Base-by-base conservation (phyloP, 2,329 filamentous ascomycete species). In the Ophiognomonia clavigignenti-juglandacearum region DNA sequence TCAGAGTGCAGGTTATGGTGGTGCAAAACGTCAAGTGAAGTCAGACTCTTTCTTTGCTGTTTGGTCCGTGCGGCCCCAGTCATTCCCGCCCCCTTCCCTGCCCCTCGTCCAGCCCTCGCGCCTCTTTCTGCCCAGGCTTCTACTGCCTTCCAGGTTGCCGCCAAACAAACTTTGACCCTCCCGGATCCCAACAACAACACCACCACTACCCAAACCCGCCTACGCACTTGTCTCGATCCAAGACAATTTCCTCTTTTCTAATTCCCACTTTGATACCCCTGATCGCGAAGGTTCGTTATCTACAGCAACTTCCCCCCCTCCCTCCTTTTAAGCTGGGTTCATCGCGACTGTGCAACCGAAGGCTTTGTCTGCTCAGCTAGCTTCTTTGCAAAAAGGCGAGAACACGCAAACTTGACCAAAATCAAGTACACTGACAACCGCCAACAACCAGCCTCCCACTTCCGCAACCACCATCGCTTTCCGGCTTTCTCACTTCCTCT, bases 381-480 rank as follows among this genome's bases (percentile, higher is more conserved):
- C n/a, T n/a, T n/a, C n/a, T n/a, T n/a, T n/a, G n/a, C n/a, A n/a
- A n/a, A n/a, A n/a, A n/a, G n/a, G n/a, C n/a, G n/a, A n/a, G n/a
- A n/a, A n/a, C n/a, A n/a, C n/a, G n/a, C n/a, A n/a, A n/a, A n/a
- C n/a, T n/a, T n/a, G n/a, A n/a, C n/a, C n/a, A n/a, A n/a, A n/a
- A n/a, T n/a, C n/a, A n/a, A n/a, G n/a, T n/a, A n/a, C n/a, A n/a
- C n/a, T n/a, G n/a, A n/a, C n/a, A n/a, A n/a, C n/a, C n/a, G n/a
- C n/a, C n/a, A n/a, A n/a, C n/a, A n/a, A 52, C 50, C 50, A 49
- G 50, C 50, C 50, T 35, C 39, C 43, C 39, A 42, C n/a, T n/a
- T n/a, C 46, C 50, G 45, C 46, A 44, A 46, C 42, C 47, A 49
- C 42, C 50, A 52, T 52, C 43, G 42, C 50, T 43, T 20, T n/a